phyloP scores from a whole-genome alignment of 352 stramenopile species.

The Phytophthora aleatoria region DNA sequence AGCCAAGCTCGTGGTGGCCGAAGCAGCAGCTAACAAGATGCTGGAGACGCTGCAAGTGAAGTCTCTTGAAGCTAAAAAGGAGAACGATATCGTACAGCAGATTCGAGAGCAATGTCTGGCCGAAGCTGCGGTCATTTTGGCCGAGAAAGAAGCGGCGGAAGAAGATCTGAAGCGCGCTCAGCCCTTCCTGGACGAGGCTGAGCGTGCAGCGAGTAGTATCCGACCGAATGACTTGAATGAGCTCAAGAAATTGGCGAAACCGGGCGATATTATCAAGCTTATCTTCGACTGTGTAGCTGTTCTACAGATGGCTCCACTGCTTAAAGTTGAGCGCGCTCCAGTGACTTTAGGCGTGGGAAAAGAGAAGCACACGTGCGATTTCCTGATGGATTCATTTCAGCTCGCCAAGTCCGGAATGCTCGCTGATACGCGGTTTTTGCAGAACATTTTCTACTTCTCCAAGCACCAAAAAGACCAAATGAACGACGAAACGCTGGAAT shows the following conservation, averaged over 20 bases:
- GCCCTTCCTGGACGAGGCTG: conserved; percentile 91
- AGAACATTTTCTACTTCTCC: conserved; percentile 92
- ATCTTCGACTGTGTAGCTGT: conserved; percentile 93
- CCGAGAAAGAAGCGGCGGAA: conserved; percentile 88
- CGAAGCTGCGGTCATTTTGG: conserved; percentile 77
- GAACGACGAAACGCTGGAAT: conserved; percentile 93
- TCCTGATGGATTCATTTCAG: conserved; percentile 87
- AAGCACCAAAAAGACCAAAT: conserved; percentile 93
- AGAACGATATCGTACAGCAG: conserved; percentile 86
- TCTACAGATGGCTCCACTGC: conserved; percentile 85
- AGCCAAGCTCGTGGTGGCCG: conserved; percentile 82
- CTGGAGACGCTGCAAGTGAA: conserved; percentile 79
- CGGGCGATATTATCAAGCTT: conserved; percentile 91
- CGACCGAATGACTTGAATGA: conserved; percentile 92
- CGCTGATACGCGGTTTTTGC: conserved; percentile 85
- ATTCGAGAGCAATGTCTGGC: conserved; percentile 88
- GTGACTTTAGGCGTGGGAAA: conserved; percentile 82
- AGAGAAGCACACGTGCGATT: conserved; percentile 88
- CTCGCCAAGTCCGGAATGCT: conserved; percentile 88
- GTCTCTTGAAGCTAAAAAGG: conserved; percentile 89
- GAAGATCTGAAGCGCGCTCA: conserved; percentile 90
- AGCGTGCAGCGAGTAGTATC: conserved; percentile 86
- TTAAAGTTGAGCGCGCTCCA: conserved; percentile 64
- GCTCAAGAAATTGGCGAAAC: conserved; percentile 92
- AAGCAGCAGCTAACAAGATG: conserved; percentile 86